These are phyloP conservation scores for Elymus sibiricus DNA, from an alignment of 176 grass and related monocot genomes.

Conservation along the genomic window DNA sequence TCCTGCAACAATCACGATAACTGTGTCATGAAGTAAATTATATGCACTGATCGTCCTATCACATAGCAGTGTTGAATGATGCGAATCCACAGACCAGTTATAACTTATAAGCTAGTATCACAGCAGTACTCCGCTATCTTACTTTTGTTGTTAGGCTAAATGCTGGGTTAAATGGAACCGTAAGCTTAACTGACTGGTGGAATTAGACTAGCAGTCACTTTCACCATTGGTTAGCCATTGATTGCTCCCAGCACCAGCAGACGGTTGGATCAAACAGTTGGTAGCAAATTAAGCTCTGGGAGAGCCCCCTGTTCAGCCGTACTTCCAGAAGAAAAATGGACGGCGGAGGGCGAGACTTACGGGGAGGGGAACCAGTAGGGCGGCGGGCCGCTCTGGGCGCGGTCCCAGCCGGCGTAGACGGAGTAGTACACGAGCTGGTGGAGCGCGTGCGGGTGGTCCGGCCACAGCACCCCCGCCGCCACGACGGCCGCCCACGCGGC, in stretches of 20 bases:
- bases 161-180: background rate
- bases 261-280: background rate
- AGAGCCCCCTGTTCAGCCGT: background rate
- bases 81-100: background rate
- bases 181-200: background rate
- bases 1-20: constrained; percentile 36
- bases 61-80: background rate
- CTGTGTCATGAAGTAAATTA: background rate
- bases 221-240: background rate
- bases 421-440: constrained; percentile 96
- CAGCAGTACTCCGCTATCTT: background rate
- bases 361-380: constrained; percentile 84
- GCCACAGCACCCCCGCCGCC: constrained; percentile 48
- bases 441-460: constrained; percentile 86
- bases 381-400: constrained; percentile 59
- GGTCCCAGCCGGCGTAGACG: constrained; percentile 68
- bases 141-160: background rate
- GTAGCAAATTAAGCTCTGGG: background rate
- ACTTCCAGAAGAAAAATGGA: too few species aligned
- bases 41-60: background rate
- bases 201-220: background rate
- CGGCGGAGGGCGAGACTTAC: constrained; percentile 37
- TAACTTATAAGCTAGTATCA: background rate
- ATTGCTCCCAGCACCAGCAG: background rate
- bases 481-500: constrained; percentile 47